Evolutionary conservation across 192 early-diverging fungal genomes (phyloP).

Genomic region (Piromyces finnis): DNA sequence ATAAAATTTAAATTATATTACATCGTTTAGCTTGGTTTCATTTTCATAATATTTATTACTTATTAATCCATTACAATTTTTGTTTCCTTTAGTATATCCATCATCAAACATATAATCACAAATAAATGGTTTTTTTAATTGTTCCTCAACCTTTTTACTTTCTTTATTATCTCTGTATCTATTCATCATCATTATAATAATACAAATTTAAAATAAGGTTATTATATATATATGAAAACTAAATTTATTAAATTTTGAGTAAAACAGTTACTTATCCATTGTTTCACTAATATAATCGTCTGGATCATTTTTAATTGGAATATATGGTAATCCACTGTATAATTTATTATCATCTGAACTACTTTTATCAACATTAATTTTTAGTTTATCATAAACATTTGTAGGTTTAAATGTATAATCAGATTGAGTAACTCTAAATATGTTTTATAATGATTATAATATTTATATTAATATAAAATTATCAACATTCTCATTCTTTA

Average conservation of each 20-base stretch:
- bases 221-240: too few relatives aligned
- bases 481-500: too few relatives aligned
- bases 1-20: too few relatives aligned
- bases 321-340: neutral
- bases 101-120: neutral
- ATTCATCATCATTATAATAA: too few relatives aligned
- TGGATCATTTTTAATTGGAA: neutral
- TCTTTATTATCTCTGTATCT: neutral
- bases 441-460: too few relatives aligned
- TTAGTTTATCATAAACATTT: neutral
- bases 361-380: neutral
- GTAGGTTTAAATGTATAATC: neutral
- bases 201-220: too few relatives aligned
- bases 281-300: neutral
- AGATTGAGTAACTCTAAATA: neutral
- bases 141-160: neutral
- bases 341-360: neutral
- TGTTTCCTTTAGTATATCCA: neutral
- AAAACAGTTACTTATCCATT: neutral
- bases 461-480: too few relatives aligned
- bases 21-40: neutral
- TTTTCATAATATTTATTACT: neutral
- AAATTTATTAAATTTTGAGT: too few relatives aligned
- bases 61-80: neutral
- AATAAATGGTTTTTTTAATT: neutral